A percentile compares a stretch with the other conserved stretches of the same genome.
phyloP scores from a whole-genome alignment of 345 rosid genomes.

The Camelina sativa region DNA sequence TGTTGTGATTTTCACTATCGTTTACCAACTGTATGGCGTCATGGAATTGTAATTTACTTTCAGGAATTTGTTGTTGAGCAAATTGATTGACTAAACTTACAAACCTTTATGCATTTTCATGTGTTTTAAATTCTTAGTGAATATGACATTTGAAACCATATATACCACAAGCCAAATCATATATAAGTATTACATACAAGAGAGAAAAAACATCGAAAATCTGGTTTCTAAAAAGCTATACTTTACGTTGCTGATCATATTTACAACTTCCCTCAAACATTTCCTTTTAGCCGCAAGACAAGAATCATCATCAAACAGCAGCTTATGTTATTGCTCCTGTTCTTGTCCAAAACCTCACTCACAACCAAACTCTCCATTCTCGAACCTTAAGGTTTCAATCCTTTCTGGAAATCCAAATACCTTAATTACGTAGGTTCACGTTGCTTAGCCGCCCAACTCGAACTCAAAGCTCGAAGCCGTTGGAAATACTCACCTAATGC shows the following conservation, averaged over 20 bases:
- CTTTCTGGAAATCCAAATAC: conserved; percentile 3
- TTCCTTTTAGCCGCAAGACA: conserved; percentile 5
- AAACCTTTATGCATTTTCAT: neutral
- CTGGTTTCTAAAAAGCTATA: conserved; percentile 29
- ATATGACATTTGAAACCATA: conserved; percentile 1
- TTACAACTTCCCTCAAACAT: conserved; percentile 28
- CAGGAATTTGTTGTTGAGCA: neutral
- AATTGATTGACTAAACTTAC: neutral
- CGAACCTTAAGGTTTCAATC: conserved; percentile 3
- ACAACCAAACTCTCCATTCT: conserved; percentile 19
- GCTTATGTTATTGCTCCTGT: conserved; percentile 26
- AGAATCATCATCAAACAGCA: conserved; percentile 14
- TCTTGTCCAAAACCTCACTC: conserved; percentile 18
- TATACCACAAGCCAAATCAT: conserved; percentile 23
- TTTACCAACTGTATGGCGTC: neutral
- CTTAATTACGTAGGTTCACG: conserved; percentile 55
- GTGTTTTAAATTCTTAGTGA: neutral
- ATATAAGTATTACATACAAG: neutral
- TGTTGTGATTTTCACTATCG: neutral
- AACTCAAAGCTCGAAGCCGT: conserved; percentile 71
- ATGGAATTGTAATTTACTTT: neutral
- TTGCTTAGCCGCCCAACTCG: conserved; percentile 63
- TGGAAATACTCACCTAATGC: conserved; percentile 86
- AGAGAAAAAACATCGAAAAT: neutral
- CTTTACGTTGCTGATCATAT: conserved; percentile 34